Base-by-base conservation (phyloP, 2,329 filamentous ascomycete species). In the Byssothecium circinans region DNA sequence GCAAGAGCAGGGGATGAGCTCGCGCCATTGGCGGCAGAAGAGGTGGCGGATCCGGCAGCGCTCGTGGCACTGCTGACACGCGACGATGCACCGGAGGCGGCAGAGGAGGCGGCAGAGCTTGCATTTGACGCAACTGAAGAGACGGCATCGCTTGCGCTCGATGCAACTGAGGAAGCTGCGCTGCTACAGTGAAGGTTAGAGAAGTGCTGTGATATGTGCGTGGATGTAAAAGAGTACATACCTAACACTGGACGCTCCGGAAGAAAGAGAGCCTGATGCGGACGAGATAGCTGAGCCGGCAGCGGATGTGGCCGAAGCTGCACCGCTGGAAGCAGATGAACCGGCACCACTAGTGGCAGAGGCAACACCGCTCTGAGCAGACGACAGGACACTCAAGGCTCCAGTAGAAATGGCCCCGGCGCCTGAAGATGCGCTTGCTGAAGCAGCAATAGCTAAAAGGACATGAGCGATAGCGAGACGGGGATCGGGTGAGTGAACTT, bases 321-420 rank as follows among this genome's bases (percentile, higher is more conserved):
- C 47, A 35, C 30, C 32, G 23, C 27, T 15, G 41, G 36, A 29
- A 12, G 30, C 35, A 20, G 50, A 52, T 12, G 44, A 48, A 42
- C 30, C 48, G n/a, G 52, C 56, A 33, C 56, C 52, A 3, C 43
- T 42, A 32, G 55, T 49, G 20, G 48, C 45, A 20, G 57, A 56
- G 10, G 38, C 43, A 19, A 49, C 35, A 37, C 42, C 47, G 41
- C 38, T 49, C 20, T 35, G 40, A 15, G 62, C 60, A 37, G 61
- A 64, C 39, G 56, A 57, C 48, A 64, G 42, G 49, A 64, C 45
- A 39, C 49, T 45, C n/a, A 59, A 38, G 41, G 58, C 63, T 42
- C 53, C 57, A 14, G 53, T 53, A 44, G 54, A 45, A 41, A 44
- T 33, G 19, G 52, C 41, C 25, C 49, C 40, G 39, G 40, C 49